A percentile compares a stretch with the other conserved stretches of the same genome.
Conservation (phyloP, 2,329 filamentous ascomycete genomes). For the Aspergillus melleus region DNA sequence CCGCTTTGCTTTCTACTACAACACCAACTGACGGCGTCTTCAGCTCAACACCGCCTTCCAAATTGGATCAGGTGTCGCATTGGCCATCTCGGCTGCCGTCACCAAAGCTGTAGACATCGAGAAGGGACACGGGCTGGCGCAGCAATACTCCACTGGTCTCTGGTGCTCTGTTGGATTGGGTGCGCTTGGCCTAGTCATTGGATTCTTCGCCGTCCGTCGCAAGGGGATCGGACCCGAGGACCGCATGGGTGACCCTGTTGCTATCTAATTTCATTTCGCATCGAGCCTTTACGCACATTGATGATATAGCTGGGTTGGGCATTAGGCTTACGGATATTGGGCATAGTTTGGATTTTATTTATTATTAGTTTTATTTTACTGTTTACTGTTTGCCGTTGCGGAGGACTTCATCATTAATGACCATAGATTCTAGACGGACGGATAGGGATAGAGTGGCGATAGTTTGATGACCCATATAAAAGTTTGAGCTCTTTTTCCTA, state of each 20-base stretch:
- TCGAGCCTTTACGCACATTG: not conserved
- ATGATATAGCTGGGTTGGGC: not conserved
- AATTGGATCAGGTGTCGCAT: slow-evolving; percentile 43
- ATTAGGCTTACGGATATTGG: not conserved
- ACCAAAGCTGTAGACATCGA: slow-evolving; percentile 41
- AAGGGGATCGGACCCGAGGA: slow-evolving; percentile 10
- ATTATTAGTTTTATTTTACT: not conserved
- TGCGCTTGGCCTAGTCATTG: slow-evolving; percentile 32
- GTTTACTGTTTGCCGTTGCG: not conserved
- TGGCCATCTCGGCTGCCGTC: slow-evolving; percentile 42
- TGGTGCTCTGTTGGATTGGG: slow-evolving; percentile 46
- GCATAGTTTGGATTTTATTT: not conserved
- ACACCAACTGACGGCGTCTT: slow-evolving; percentile 1
- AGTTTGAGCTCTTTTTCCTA: not conserved
- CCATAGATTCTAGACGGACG: not conserved
- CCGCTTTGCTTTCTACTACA: fast-evolving
- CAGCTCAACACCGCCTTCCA: slow-evolving; percentile 46
- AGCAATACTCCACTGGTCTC: slow-evolving; percentile 43
- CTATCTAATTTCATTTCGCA: slow-evolving; percentile 6
- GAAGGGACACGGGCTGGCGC: slow-evolving; percentile 31
- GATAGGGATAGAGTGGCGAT: not conserved
- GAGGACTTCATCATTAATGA: not conserved
- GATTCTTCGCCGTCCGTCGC: slow-evolving; percentile 6
- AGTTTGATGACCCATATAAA: not conserved
- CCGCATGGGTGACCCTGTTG: slow-evolving; percentile 4